Conservation (phyloP, 805 yeast species). For the Candida namnaoensis region DNA sequence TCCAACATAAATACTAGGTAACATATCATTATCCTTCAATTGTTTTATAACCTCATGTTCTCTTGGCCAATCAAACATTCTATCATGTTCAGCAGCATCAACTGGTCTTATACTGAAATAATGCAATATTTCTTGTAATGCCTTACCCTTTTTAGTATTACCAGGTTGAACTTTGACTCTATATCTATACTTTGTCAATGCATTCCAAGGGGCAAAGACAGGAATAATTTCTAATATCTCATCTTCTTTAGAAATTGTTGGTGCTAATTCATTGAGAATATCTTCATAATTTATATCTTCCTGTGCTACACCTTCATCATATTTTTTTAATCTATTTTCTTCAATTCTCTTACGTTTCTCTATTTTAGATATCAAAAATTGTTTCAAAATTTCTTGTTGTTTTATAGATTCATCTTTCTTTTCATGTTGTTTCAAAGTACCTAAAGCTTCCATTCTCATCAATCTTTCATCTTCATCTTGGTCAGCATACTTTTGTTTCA, state of each 20-base stretch:
- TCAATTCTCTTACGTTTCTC: constrained; percentile 27
- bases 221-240: constrained; percentile 60
- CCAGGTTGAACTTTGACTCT: constrained; percentile 79
- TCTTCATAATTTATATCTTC: constrained; percentile 35
- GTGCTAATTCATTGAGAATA: constrained; percentile 27
- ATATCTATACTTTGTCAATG: constrained; percentile 66
- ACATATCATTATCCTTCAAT: constrained; percentile 56
- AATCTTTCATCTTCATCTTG: constrained; percentile 87
- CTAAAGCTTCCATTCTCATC: constrained; percentile 71
- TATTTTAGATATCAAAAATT: constrained; percentile 23
- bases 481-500: constrained; percentile 73
- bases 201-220: constrained; percentile 88
- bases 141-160: constrained; percentile 79
- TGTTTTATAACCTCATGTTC: constrained; percentile 50
- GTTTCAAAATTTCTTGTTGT: constrained; percentile 24
- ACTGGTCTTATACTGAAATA: constrained; percentile 44
- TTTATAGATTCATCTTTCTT: constrained; percentile 26
- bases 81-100: constrained; percentile 33
- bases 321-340: constrained; percentile 24
- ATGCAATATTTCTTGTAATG: constrained; percentile 59
- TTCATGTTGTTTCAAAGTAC: constrained; percentile 60
- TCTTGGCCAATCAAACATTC: constrained; percentile 59
- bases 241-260: constrained; percentile 31
- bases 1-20: constrained; percentile 60
- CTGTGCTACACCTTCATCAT: constrained; percentile 27